Evolutionary conservation across 106 monocot genomes (phyloP).

Genomic region (Iris macrosiphon): DNA sequence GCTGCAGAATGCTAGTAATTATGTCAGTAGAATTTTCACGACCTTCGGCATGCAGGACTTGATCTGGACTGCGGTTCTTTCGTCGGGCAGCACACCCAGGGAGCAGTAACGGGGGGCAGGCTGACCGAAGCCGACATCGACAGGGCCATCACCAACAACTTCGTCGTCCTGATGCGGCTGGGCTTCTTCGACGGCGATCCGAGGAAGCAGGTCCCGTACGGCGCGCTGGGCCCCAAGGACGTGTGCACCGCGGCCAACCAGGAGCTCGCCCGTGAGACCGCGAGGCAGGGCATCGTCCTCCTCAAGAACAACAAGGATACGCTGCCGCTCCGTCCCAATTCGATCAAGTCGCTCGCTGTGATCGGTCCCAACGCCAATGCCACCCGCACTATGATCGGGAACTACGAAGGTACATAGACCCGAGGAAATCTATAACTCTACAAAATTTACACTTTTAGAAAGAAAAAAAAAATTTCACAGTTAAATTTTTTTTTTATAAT

Average conservation of each 20-base stretch:
- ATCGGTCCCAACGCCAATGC: conserved; percentile 95
- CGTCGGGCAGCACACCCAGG: conserved; percentile 52
- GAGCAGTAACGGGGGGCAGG: conserved; percentile 48
- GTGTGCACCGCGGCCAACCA: conserved; percentile 73
- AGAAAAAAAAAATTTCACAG: no score
- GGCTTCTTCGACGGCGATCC: conserved; percentile 96
- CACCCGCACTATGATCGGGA: conserved; percentile 90
- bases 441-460: no score
- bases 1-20: no score
- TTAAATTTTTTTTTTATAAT: no score
- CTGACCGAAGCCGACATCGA: conserved; percentile 52
- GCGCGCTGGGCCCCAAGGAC: conserved; percentile 64
- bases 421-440: no score
- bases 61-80: conserved; percentile 89
- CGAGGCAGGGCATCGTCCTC: conserved; percentile 86
- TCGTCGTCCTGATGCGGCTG: conserved; percentile 67
- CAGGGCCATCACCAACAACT: conserved; percentile 76
- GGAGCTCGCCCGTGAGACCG: conserved; percentile 81
- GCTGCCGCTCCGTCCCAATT: conserved; percentile 47
- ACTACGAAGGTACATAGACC: conserved; percentile 91
- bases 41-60: no score
- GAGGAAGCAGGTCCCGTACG: conserved; percentile 44
- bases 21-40: no score
- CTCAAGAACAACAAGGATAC: conserved; percentile 63
- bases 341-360: conserved; percentile 58